Base-by-base conservation (phyloP, 2,329 filamentous ascomycete species). In the Colletotrichum liaoningense region DNA sequence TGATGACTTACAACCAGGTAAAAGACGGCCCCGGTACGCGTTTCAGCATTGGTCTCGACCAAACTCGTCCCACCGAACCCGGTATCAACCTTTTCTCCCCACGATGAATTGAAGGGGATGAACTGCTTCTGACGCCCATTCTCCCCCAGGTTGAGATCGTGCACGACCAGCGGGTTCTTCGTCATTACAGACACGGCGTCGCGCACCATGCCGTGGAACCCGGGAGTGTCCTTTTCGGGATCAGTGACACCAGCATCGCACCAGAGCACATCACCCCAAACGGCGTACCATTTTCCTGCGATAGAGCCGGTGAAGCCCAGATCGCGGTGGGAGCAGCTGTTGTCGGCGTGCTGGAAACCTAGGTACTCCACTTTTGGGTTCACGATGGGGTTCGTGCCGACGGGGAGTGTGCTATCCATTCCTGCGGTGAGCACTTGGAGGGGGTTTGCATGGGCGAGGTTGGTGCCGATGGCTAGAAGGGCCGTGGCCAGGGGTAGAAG, bases 1-100 rank as follows among this genome's bases (percentile, higher is more conserved):
- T 8, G 30, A 7, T 1, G 6, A 71, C 80, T 76, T 70, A 84
- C 81, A 5, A 84, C 79, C 1, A 85, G 78, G 12, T 82, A 84
- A 65, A 80, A 84, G 0, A 84, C 72, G 6, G 79, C 82, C 0
- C 79, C 83, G 1, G 77, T 81, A 0, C 76, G 78, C 2, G 65
- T 73, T 2, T 76, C 73, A 1, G 71, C 63, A 46, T 83, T 78
- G 2, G 79, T 80, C 76, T 84, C 83, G 0, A 81, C 79, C 5
- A 85, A 68, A n/a, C 81, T 83, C 1, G 82, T 84, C 2, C 83
- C 84, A 1, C 83, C 83, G 55, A 85, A 84, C 0, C 82, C 83
- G 28, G 79, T 79, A 2, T 72, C 75, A 26, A 78, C 80, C 2
- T 77, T 81, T 74, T 85, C 83, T 1, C 80, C 81, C 83, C 82